Evolutionary conservation across 176 grass and related monocot genomes (phyloP).

Genomic region (Carex pumila): DNA sequence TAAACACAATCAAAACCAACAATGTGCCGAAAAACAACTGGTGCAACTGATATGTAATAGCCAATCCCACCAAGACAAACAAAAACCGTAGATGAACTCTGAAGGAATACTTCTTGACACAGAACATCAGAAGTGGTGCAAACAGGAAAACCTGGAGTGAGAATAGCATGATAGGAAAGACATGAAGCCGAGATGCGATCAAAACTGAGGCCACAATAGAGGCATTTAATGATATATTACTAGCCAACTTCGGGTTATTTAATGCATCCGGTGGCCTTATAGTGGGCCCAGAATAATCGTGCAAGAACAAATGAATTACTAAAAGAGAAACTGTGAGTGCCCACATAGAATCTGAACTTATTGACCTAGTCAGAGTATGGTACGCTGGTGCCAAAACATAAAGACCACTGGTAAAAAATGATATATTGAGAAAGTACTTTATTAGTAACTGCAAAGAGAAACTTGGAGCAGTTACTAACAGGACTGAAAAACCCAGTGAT

Average conservation of each 20-base stretch:
- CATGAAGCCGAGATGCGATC: slow-evolving; percentile 79
- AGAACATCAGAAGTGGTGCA: slow-evolving; percentile 75
- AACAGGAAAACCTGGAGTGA: slow-evolving; percentile 90
- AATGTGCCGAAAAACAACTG: slow-evolving; percentile 56
- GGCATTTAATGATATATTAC: slow-evolving; percentile 86
- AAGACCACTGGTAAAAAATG: slow-evolving; percentile 76
- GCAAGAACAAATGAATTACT: slow-evolving; percentile 79
- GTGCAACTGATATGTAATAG: slow-evolving; percentile 61
- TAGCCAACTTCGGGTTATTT: slow-evolving; percentile 77
- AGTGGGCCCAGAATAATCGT: slow-evolving; percentile 90
- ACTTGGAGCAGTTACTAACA: slow-evolving; percentile 44
- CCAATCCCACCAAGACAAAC: slow-evolving; percentile 42
- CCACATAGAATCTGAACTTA: slow-evolving; percentile 92
- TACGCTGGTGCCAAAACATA: slow-evolving; percentile 86
- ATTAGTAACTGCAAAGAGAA: slow-evolving; percentile 52
- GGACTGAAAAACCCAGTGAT: slow-evolving; percentile 61
- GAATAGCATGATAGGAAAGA: slow-evolving; percentile 91
- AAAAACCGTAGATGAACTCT: slow-evolving; percentile 65
- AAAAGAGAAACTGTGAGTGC: slow-evolving; percentile 74
- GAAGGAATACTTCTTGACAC: slow-evolving; percentile 84
- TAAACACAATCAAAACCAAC: slow-evolving; percentile 56
- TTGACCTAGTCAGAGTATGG: slow-evolving; percentile 87
- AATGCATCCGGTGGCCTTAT: slow-evolving; percentile 83
- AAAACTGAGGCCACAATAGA: slow-evolving; percentile 88
- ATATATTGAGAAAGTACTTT: slow-evolving; percentile 79